phyloP scores from a whole-genome alignment of 2,329 filamentous ascomycete species.

The Coleophoma eucalyptorum region DNA sequence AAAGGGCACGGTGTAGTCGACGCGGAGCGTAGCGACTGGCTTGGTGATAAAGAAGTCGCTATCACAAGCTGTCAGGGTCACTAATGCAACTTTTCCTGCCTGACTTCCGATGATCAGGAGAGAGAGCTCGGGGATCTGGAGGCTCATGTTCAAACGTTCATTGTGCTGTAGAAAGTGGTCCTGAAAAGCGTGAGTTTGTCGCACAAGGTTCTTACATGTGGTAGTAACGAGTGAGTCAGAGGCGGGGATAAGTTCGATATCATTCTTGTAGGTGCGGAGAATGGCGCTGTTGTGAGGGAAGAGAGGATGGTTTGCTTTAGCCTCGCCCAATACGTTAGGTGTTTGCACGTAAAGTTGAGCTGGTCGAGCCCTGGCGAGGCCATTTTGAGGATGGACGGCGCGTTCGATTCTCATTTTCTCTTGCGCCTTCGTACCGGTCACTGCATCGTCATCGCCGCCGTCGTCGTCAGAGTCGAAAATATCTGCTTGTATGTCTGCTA shows the following conservation, averaged over 20 bases:
- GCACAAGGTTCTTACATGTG: constrained; percentile 10
- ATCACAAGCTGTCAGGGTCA: constrained; percentile 51
- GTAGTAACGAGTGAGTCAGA: constrained; percentile 5
- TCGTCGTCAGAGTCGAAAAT: neutral
- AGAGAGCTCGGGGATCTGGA: constrained; percentile 65
- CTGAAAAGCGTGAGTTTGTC: constrained; percentile 1
- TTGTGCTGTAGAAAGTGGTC: constrained; percentile 22
- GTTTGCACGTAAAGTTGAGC: neutral
- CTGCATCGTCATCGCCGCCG: neutral
- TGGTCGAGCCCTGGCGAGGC: neutral
- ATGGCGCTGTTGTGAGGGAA: constrained; percentile 4
- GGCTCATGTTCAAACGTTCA: constrained; percentile 58
- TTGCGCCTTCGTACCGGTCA: neutral
- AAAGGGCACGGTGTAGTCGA: constrained; percentile 50
- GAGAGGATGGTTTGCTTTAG: neutral
- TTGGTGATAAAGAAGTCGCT: constrained; percentile 3
- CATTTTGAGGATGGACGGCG: neutral
- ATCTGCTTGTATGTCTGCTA: neutral
- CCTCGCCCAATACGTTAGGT: neutral
- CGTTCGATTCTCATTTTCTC: neutral
- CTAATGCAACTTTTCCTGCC: constrained; percentile 60
- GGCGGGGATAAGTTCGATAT: constrained; percentile 12
- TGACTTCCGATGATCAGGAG: constrained; percentile 64
- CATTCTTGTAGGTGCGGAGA: constrained; percentile 10
- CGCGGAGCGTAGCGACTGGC: constrained; percentile 35